A percentile compares a stretch with the other conserved stretches of the same genome.
Conservation (phyloP, 2,329 filamentous ascomycete species). For the Botryotinia convoluta region DNA sequence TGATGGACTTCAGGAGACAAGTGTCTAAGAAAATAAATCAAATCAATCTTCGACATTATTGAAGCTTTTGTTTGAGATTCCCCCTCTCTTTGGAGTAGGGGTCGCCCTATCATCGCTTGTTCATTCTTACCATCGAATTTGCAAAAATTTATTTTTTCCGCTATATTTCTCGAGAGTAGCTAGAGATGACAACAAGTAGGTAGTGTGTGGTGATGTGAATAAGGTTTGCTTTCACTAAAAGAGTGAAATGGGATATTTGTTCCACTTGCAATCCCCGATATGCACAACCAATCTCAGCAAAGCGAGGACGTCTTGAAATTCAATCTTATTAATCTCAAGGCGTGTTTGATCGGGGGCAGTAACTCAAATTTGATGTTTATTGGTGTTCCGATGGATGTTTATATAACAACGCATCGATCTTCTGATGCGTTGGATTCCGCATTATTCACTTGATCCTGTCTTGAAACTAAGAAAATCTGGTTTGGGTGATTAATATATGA, state of each 20-base stretch:
- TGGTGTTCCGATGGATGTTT: not conserved
- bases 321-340: too few species aligned
- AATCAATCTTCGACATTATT: too few species aligned
- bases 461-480: not conserved
- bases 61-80: too few species aligned
- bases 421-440: not conserved
- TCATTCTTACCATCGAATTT: not conserved
- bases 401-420: not conserved
- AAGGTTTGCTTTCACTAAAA: not conserved
- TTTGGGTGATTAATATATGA: rapidly evolving
- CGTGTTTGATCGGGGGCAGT: rapidly evolving
- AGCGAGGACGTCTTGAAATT: not conserved
- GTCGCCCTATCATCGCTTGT: not conserved
- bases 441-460: not conserved
- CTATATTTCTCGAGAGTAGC: not conserved
- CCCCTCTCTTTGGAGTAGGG: too few species aligned
- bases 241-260: not conserved
- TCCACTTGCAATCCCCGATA: not conserved
- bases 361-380: not conserved
- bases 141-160: too few species aligned
- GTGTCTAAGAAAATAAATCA: too few species aligned
- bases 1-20: too few species aligned
- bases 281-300: not conserved
- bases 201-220: not conserved
- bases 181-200: not conserved